These are phyloP conservation scores for Endotrypanum monterogeii DNA, from an alignment of 208 protist species.

Conservation along the genomic window DNA sequence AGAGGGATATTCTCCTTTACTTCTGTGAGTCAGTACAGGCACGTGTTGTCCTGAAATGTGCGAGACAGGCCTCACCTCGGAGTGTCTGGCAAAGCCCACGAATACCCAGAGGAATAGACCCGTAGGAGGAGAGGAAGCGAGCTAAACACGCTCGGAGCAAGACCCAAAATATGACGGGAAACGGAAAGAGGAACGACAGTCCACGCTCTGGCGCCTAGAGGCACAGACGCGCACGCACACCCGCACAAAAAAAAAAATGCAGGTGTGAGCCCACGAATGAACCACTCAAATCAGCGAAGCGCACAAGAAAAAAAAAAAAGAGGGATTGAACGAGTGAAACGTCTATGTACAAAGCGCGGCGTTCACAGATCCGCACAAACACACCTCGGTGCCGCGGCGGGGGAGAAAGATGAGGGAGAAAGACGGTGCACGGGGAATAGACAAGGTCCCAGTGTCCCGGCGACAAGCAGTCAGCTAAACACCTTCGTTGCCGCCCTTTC, in stretches of 20 bases:
- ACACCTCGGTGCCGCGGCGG: background rate
- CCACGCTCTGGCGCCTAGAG: background rate
- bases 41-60: background rate
- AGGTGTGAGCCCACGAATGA: background rate
- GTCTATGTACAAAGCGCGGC: conserved; percentile 10
- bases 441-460: background rate
- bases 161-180: background rate
- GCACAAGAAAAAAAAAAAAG: background rate
- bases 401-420: no score
- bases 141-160: background rate
- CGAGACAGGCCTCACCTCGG: no score
- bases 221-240: background rate
- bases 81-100: no score
- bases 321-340: background rate
- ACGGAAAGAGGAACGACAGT: background rate
- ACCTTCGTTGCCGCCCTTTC: background rate
- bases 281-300: background rate
- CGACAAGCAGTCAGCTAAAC: background rate
- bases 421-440: background rate
- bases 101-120: no score
- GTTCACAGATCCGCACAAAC: background rate
- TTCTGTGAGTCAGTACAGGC: background rate
- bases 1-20: background rate
- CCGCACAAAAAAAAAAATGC: background rate
- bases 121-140: background rate